phyloP scores from a whole-genome alignment of 345 rosid species.

The Aurinia saxatilis region DNA sequence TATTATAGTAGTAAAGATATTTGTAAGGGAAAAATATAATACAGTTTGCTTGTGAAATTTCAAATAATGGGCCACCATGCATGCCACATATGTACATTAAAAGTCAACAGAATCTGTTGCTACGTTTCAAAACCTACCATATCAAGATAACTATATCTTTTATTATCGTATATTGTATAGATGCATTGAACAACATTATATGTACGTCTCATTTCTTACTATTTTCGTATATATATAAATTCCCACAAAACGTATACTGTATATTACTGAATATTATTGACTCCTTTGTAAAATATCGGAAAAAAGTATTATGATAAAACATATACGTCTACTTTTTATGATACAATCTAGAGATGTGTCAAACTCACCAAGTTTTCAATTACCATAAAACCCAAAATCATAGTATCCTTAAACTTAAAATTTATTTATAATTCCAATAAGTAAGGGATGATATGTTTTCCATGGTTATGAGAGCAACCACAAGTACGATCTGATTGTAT shows the following conservation, averaged over 20 bases:
- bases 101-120: conserved; percentile 9
- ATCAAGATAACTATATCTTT: neutral
- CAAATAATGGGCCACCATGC: conserved; percentile 1
- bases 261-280: too few relatives aligned
- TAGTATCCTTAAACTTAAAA: neutral
- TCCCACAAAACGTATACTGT: too few relatives aligned
- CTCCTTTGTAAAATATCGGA: too few relatives aligned
- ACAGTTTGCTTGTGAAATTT: conserved; percentile 2
- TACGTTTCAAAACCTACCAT: conserved; percentile 18
- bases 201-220: neutral
- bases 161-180: neutral
- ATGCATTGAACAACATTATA: conserved; percentile 16
- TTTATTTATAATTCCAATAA: neutral
- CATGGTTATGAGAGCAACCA: neutral
- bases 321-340: too few relatives aligned
- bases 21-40: neutral
- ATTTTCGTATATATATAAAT: too few relatives aligned
- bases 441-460: neutral
- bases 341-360: too few relatives aligned
- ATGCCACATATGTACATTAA: neutral
- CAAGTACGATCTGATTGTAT: neutral
- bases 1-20: neutral
- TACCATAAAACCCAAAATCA: too few relatives aligned
- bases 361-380: neutral
- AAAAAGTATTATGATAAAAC: too few relatives aligned